These are phyloP conservation scores for Floccularia luteovirens DNA, from an alignment of 768 basidiomycete genomes.

Conservation along the genomic window DNA sequence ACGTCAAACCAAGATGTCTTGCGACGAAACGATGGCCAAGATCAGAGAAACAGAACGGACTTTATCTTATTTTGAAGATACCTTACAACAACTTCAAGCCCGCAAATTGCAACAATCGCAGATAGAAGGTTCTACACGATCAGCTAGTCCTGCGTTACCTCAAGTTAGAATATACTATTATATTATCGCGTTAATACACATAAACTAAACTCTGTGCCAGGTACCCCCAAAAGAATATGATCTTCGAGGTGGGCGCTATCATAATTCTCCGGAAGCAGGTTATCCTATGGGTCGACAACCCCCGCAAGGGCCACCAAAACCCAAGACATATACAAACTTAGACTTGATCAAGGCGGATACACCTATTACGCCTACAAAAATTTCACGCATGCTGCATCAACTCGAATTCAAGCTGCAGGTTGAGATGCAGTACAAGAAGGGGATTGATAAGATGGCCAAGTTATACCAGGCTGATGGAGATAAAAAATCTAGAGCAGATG, in stretches of 20 bases:
- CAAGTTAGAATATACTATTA: constrained; percentile 22
- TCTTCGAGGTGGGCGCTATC: constrained; percentile 25
- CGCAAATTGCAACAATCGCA: constrained; percentile 63
- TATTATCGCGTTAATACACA: constrained; percentile 11
- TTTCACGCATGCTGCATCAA: constrained; percentile 96
- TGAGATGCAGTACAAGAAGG: constrained; percentile 95
- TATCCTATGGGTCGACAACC: constrained; percentile 25
- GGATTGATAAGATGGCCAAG: constrained; percentile 98
- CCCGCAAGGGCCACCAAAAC: constrained; percentile 32
- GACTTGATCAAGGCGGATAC: constrained; percentile 98
- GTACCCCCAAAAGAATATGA: constrained; percentile 49
- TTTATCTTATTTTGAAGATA: constrained; percentile 82
- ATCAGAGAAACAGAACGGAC: constrained; percentile 82
- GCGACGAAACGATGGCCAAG: constrained; percentile 71
- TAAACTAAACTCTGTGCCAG: constrained; percentile 22
- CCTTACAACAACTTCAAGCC: constrained; percentile 73
- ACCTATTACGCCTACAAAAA: constrained; percentile 92
- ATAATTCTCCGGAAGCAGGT: constrained; percentile 31
- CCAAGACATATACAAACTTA: constrained; percentile 72
- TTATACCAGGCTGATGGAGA: constrained; percentile 95
- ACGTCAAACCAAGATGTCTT: constrained; percentile 85
- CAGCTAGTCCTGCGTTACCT: constrained; percentile 33
- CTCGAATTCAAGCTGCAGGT: constrained; percentile 99
- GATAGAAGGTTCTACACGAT: constrained; percentile 47
- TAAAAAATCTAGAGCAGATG: constrained; percentile 90